Percentiles rank a stretch among this genome's conserved stretches.
These are phyloP conservation scores for Phytophthora hibernalis DNA, from an alignment of 352 stramenopile species.

Conservation along the genomic window DNA sequence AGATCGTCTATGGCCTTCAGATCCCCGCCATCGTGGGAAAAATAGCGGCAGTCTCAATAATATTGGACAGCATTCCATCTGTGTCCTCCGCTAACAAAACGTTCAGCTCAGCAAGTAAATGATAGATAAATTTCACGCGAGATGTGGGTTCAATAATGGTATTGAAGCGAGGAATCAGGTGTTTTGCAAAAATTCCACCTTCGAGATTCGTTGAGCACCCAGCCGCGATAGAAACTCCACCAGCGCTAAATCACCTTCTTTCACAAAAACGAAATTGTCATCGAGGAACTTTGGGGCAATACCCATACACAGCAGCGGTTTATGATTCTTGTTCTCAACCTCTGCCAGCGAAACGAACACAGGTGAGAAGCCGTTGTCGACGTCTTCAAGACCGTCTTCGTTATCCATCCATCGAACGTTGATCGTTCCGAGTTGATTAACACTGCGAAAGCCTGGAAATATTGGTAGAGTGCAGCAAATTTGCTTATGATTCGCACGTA, in stretches of 20 bases:
- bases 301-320: conserved; percentile 47
- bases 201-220: conserved; percentile 46
- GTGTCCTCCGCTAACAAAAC: conserved; percentile 48
- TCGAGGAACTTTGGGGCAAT: conserved; percentile 58
- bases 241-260: conserved; percentile 44
- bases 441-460: conserved; percentile 46
- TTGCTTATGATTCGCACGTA: conserved; percentile 38
- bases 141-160: conserved; percentile 37
- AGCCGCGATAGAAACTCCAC: conserved; percentile 42
- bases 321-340: conserved; percentile 16
- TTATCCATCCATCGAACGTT: conserved; percentile 35
- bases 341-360: conserved; percentile 42
- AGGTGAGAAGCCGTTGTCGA: conserved; percentile 23
- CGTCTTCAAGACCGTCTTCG: conserved; percentile 16
- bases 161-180: conserved; percentile 62
- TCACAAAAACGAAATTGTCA: conserved; percentile 57
- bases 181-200: conserved; percentile 57
- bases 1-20: conserved; percentile 66
- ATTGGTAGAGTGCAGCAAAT: conserved; percentile 59
- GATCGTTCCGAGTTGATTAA: conserved; percentile 13
- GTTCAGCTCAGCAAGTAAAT: conserved; percentile 54
- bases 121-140: conserved; percentile 49
- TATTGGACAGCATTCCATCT: conserved; percentile 46
- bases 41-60: conserved; percentile 60
- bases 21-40: conserved; percentile 63